A percentile compares a stretch with the other conserved stretches of the same genome.
phyloP scores from a whole-genome alignment of 1,139 yeast genomes.

The Kazachstania sp. region DNA sequence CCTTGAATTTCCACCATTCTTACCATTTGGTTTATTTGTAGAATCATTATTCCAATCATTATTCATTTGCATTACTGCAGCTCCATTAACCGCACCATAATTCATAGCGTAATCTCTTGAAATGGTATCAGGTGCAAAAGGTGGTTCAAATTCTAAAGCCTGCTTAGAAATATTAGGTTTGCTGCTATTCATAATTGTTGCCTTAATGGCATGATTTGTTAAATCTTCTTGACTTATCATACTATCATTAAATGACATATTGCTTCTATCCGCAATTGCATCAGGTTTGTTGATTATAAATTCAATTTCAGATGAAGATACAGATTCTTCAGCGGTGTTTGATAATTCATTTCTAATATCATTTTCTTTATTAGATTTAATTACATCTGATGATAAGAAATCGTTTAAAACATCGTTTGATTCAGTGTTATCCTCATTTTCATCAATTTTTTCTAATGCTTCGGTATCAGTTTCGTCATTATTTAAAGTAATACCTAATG shows the following conservation, averaged over 20 bases:
- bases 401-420: not conserved
- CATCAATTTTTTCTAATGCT: conserved; percentile 19
- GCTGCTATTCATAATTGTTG: not conserved
- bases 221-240: conserved; percentile 3
- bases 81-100: not conserved
- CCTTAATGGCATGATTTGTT: not conserved
- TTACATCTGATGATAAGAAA: conserved; percentile 3
- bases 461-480: conserved; percentile 6
- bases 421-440: conserved; percentile 20
- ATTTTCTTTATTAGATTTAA: not conserved
- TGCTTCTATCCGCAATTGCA: conserved; percentile 7
- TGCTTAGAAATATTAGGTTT: conserved; percentile 1
- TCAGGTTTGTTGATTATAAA: conserved; percentile 19
- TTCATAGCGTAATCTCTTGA: conserved; percentile 6
- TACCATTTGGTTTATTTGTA: not conserved
- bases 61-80: not conserved
- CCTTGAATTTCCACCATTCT: not conserved
- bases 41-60: not conserved
- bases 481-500: conserved; percentile 20
- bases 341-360: not conserved
- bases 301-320: conserved; percentile 18
- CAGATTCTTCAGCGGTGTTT: conserved; percentile 3
- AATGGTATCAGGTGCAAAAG: conserved; percentile 6
- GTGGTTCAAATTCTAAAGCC: conserved; percentile 5
- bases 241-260: conserved; percentile 4